Evolutionary conservation across 805 yeast species (phyloP).

Genomic region (Lipomyces oligophaga): DNA sequence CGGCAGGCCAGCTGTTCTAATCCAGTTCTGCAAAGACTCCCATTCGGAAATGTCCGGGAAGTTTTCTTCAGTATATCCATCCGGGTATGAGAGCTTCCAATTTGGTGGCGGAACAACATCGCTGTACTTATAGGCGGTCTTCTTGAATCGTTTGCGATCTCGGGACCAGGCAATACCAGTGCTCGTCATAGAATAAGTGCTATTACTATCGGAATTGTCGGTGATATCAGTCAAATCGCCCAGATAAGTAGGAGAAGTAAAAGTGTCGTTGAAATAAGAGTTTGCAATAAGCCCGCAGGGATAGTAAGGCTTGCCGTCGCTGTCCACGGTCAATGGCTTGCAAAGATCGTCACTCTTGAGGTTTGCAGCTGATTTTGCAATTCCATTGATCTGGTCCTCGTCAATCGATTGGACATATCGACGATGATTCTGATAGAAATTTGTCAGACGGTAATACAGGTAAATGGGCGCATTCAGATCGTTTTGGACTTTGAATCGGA

Average conservation of each 20-base stretch:
- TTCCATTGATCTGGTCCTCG: constrained; percentile 74
- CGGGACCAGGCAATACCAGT: constrained; percentile 80
- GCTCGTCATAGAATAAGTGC: constrained; percentile 45
- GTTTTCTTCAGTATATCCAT: constrained; percentile 82
- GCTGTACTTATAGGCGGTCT: constrained; percentile 59
- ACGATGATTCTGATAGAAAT: constrained; percentile 91
- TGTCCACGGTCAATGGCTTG: constrained; percentile 55
- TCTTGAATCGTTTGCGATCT: constrained; percentile 68
- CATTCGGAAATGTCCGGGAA: constrained; percentile 70
- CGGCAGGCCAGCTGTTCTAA: constrained; percentile 94
- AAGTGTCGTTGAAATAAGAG: constrained; percentile 81
- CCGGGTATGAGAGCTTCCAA: constrained; percentile 75
- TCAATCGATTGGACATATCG: constrained; percentile 86
- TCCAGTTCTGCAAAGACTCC: constrained; percentile 94
- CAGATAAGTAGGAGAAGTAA: constrained; percentile 48
- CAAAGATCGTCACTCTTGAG: constrained; percentile 53
- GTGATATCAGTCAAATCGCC: constrained; percentile 27
- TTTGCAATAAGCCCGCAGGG: constrained; percentile 97
- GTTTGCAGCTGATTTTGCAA: constrained; percentile 52
- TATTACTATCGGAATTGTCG: constrained; percentile 36
- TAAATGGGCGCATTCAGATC: constrained; percentile 68
- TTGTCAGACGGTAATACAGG: constrained; percentile 80
- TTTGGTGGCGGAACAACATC: constrained; percentile 92
- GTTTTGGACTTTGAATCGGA: constrained; percentile 69
- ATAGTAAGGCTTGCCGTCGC: constrained; percentile 62